A percentile compares a stretch with the other conserved stretches of the same genome.
phyloP scores from a whole-genome alignment of 2,329 filamentous ascomycete genomes.

The Beauveria bassiana region DNA sequence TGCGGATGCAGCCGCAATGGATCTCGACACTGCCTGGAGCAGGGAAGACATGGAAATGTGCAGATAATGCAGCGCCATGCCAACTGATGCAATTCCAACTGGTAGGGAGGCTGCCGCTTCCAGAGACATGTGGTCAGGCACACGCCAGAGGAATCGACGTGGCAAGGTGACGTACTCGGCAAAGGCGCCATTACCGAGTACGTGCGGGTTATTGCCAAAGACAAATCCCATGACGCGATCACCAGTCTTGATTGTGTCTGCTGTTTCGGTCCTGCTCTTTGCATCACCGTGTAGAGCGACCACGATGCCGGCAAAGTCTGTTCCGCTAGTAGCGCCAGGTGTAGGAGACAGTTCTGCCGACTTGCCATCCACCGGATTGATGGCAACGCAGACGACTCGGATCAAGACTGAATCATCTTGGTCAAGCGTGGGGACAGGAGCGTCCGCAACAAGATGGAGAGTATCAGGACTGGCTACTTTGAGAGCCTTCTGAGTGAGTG shows the following conservation, averaged over 20 bases:
- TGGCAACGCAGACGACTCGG: not conserved
- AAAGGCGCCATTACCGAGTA: not conserved
- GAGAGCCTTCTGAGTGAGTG: not conserved
- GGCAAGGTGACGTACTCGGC: not conserved
- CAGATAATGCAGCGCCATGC: not conserved
- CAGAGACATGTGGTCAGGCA: not conserved
- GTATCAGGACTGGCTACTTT: not conserved
- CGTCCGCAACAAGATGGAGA: not conserved
- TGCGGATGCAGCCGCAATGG: not conserved
- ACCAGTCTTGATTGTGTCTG: not conserved
- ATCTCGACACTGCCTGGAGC: not conserved
- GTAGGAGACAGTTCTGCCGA: not conserved
- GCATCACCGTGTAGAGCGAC: not conserved
- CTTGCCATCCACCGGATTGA: constrained; percentile 10
- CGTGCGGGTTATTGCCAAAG: not conserved
- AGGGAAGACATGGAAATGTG: not conserved
- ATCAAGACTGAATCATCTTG: not conserved
- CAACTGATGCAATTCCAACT: not conserved
- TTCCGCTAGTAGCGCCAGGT: not conserved
- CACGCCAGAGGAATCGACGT: not conserved
- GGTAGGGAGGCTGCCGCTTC: not conserved
- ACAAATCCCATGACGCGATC: constrained; percentile 1
- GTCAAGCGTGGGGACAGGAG: not conserved
- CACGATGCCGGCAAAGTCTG: not conserved
- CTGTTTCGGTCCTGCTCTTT: not conserved